Evolutionary conservation across 2,329 filamentous ascomycete species (phyloP), one percentile per base, ranked within the genome.

Genomic region (Triangularia setosa): DNA sequence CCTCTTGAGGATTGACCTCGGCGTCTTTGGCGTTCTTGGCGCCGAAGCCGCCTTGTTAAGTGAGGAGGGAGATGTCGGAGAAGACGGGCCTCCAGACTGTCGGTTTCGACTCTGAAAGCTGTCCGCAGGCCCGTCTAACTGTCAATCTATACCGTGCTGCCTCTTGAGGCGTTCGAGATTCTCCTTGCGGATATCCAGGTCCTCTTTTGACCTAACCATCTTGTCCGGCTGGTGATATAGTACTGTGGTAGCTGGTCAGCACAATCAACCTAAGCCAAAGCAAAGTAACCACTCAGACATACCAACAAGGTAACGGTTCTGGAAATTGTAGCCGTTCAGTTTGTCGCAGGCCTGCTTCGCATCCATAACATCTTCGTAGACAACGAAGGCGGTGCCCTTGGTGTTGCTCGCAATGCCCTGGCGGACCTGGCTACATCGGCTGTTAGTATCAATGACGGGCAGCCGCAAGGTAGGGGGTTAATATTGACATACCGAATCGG

Each of bases 311-410:
- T 99, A 99, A 78, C 95, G 91, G 82, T 94, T 97, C 84, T 99
- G 95, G 80, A 99, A 99, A 84, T 99, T 99, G 88, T 96, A 99
- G 77, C 95, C 95, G 84, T 99, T 99, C 79, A 99, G 85, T 84
- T 98, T 97, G 84, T 99, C 95, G 85, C 95, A 98, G 76, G 95
- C 95, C 81, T 93, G 90, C 83, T 99, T 99, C 72, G 95, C 93
- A 84, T 99, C 95, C 86, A 95, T 91, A 72, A 98, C 94, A 85
- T 99, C 95, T 81, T 98, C 95, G 84, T 97, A 99, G 80, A 99
- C 95, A 73, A 99, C 95, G 80, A 97, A 99, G 71, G 94, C 95
- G 61, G 95, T 99, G 77, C 95, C 95, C 81, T 98, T 99, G 75
- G 95, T 97, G 79, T 95, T 94, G 81, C 89, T 93, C 72, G 94